Base-by-base conservation (phyloP, 768 basidiomycete species). In the Serendipita vermifera region DNA sequence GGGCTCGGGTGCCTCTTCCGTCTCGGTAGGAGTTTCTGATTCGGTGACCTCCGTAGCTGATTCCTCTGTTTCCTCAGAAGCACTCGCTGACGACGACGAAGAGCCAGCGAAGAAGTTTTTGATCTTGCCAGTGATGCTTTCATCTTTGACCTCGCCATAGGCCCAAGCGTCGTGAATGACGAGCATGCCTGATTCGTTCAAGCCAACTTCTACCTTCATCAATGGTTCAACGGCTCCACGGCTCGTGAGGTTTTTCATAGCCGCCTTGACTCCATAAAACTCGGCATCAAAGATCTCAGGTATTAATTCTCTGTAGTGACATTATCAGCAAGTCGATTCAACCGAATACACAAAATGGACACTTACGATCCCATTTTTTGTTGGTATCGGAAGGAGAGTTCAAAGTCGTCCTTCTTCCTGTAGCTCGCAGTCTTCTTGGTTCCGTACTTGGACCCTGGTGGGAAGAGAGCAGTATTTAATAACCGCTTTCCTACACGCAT, bases 181-280 rank as follows among this genome's bases (percentile, higher is more conserved):
- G 3, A 89, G 73, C 63, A 97, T 85, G 5, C 92, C 91, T 51
- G 87, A 88, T 54, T 92, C 87, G 35, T 87, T 87, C 36, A 97
- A 73, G 26, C 79, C 72, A 53, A 97, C 69, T 0, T 87, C 89
- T 15, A 89, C 83, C 67, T 91, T 92, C 63, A 98, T 76, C 13
- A 91, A 79, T 2, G 91, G 87, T 62, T 92, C 88, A 24, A 77
- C 67, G 9, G 82, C 85, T 6, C 87, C 87, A 1, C 79, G 77
- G 43, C 85, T 84, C 13, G 91, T 93, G 48, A 97, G 75, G 67
- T 93, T 96, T 31, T 70, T 77, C 20, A 92, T 69, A 2, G 89
- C 90, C 59, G 85, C 81, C 2, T 75, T 70, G 46, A 98, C 79
- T 32, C 85, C 88, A 26, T 65, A 68, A 57, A 97, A 74, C 15